A percentile compares a stretch with the other conserved stretches of the same genome.
Conservation (phyloP, 441 rosid genomes). For the Bruguiera hainesii region DNA sequence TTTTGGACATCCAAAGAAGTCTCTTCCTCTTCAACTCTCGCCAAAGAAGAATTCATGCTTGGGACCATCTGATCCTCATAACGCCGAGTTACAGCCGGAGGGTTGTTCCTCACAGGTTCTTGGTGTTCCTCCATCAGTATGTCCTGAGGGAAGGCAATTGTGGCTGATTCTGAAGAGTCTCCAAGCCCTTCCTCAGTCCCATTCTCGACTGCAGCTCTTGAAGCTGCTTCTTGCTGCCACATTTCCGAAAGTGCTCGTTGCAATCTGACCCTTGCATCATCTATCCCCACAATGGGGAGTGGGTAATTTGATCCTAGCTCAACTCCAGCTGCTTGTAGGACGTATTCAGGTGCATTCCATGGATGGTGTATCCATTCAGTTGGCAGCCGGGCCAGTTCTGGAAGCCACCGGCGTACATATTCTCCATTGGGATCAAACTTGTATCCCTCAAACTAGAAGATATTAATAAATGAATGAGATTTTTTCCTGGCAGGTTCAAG, state of each 20-base stretch:
- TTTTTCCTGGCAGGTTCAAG: not conserved
- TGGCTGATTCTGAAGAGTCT: conserved; percentile 67
- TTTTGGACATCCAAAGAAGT: conserved; percentile 52
- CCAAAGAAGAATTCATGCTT: conserved; percentile 74
- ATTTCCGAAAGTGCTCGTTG: conserved; percentile 80
- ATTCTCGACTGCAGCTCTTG: conserved; percentile 87
- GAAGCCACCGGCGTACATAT: conserved; percentile 96
- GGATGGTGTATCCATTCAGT: conserved; percentile 99
- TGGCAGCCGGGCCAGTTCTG: conserved; percentile 94
- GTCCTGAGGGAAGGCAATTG: conserved; percentile 76
- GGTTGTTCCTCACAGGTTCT: conserved; percentile 60
- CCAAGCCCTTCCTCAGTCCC: conserved; percentile 99
- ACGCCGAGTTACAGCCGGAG: conserved; percentile 34
- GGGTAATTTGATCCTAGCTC: conserved; percentile 98
- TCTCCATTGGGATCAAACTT: conserved; percentile 92
- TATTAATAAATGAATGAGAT: conserved; percentile 18
- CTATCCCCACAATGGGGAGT: conserved; percentile 73
- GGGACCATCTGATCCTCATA: conserved; percentile 98
- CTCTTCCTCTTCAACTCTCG: conserved; percentile 74
- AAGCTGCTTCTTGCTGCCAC: conserved; percentile 97
- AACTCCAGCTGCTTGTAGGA: conserved; percentile 94
- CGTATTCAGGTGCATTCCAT: conserved; percentile 91
- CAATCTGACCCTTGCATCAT: conserved; percentile 82
- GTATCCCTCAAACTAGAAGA: conserved; percentile 79
- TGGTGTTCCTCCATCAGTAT: conserved; percentile 70